phyloP scores from a whole-genome alignment of 2,329 filamentous ascomycete species.

The Calonectria fujianensis region DNA sequence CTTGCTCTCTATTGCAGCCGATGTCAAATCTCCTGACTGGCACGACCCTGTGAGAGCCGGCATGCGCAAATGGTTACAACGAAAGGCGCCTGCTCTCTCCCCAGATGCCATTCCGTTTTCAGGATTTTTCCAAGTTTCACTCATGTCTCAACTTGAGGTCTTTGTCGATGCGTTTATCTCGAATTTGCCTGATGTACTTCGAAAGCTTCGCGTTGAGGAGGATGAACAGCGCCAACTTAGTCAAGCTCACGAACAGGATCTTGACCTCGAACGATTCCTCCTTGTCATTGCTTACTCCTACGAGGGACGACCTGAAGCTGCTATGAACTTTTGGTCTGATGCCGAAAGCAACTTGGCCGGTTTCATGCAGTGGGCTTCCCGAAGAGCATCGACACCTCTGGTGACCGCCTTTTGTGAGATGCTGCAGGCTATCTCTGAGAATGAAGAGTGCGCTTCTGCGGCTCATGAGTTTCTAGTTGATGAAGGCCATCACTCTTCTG shows the following conservation, averaged over 20 bases:
- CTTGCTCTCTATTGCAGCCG: slow-evolving; percentile 87
- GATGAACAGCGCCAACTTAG: slow-evolving; percentile 87
- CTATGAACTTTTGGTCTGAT: slow-evolving; percentile 93
- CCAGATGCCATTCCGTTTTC: slow-evolving; percentile 82
- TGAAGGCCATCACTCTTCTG: slow-evolving; percentile 83
- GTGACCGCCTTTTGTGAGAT: slow-evolving; percentile 98
- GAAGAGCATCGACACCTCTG: slow-evolving; percentile 94
- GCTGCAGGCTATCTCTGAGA: slow-evolving; percentile 90
- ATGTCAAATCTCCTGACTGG: slow-evolving; percentile 88
- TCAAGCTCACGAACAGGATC: slow-evolving; percentile 78
- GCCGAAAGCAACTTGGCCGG: slow-evolving; percentile 94
- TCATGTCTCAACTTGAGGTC: slow-evolving; percentile 88
- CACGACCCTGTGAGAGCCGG: slow-evolving; percentile 90
- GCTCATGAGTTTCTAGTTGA: slow-evolving; percentile 94
- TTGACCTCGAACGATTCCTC: slow-evolving; percentile 91
- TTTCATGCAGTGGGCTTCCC: slow-evolving; percentile 97
- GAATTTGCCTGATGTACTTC: slow-evolving; percentile 94
- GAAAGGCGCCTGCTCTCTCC: slow-evolving; percentile 83
- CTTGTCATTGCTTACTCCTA: slow-evolving; percentile 95
- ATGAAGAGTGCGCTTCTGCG: slow-evolving; percentile 86
- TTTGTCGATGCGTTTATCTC: slow-evolving; percentile 96
- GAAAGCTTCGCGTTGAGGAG: slow-evolving; percentile 89
- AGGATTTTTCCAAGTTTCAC: slow-evolving; percentile 80
- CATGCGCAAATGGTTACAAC: slow-evolving; percentile 87
- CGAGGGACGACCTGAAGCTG: slow-evolving; percentile 88